phyloP scores from a whole-genome alignment of 2,329 filamentous ascomycete species.

The Diaporthe sp. region DNA sequence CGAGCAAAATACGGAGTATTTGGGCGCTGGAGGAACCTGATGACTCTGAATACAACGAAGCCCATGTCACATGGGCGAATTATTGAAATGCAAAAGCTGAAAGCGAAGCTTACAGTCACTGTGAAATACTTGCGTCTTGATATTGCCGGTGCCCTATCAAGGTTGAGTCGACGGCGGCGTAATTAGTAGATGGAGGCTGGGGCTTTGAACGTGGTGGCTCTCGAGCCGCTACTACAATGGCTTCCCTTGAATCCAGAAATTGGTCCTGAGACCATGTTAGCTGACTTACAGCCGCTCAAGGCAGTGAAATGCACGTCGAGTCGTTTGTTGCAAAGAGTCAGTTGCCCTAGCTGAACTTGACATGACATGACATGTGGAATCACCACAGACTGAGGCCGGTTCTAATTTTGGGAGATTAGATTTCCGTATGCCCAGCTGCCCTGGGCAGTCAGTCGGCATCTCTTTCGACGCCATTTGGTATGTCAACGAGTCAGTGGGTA shows the following conservation, averaged over 20 bases:
- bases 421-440: no score
- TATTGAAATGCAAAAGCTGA: no score
- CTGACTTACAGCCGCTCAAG: neutral
- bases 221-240: no score
- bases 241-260: no score
- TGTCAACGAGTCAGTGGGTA: no score
- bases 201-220: no score
- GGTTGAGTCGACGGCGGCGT: no score
- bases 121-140: neutral
- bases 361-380: neutral
- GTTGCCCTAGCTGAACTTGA: neutral
- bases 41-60: constrained; percentile 1
- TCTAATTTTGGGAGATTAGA: neutral
- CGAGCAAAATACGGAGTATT: neutral
- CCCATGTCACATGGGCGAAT: neutral
- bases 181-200: no score
- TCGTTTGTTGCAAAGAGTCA: neutral
- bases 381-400: neutral
- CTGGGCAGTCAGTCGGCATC: no score
- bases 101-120: no score
- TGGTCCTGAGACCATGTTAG: neutral
- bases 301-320: neutral
- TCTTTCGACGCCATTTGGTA: no score
- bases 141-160: no score
- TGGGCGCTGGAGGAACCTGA: neutral